Base-by-base conservation (phyloP, 305 asterid species). In the Fraxinus ornus region DNA sequence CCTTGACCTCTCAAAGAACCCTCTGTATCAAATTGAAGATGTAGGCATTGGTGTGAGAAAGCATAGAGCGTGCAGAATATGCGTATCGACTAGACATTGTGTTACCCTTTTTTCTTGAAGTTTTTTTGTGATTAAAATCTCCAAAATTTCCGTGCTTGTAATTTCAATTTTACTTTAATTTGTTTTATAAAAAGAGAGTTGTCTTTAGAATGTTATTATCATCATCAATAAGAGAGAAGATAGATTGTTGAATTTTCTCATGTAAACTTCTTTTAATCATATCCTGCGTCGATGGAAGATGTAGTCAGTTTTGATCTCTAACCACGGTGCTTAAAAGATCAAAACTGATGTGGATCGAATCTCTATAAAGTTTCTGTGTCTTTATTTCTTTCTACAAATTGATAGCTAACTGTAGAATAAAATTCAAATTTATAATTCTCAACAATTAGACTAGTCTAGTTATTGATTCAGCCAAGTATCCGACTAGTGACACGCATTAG, bases 1-100 rank as follows among this genome's bases (percentile, higher is more conserved):
- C 98, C 98, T 86, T 84, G 93, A n/a, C 98, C 97, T 87, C 97
- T 90, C 81, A 94, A 83, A 22, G 98, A 92, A 80, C 97, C 97
- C 83, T 94, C 98, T 94, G 85, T 7, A 64, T 26, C 78, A 76
- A 71, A 78, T 83, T 10, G 68, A 66, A 85, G 32, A 79, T 37
- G 82, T 37, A 37, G 55, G 77, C 78, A 73, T 73, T 32, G 28
- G 28, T 30, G 3, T 5, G 4, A 74, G 78, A 52, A 9, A 60
- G 68, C 6, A 62, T 4, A 8, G 4, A 75, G 0, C 72, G 33
- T 6, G 41, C 60, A 35, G 4, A 33, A 33, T 15, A 60, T 36
- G 36, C n/a, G 33, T n/a, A 49, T 72, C 71, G 1, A 66, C 26
- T 49, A 60, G 39, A 78, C 28, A 68, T 17, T 75, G 60, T 36